Conservation (phyloP, 371 early-diverging fungal species). For the Syncephalastrum contaminatum region DNA sequence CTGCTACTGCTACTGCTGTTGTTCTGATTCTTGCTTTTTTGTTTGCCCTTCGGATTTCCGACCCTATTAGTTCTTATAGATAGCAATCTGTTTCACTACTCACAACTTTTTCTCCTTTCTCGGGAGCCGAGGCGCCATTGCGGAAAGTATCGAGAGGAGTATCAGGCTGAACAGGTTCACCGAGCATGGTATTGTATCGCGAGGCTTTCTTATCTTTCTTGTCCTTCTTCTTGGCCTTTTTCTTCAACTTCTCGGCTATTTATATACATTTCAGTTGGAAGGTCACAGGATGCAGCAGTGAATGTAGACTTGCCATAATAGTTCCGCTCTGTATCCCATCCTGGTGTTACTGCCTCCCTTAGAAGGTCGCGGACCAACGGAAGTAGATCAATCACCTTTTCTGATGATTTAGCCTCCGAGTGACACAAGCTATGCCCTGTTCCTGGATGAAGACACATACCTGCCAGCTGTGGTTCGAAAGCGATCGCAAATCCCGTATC, state of each 20-base stretch:
- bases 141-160: slow-evolving; percentile 33
- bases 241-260: not conserved
- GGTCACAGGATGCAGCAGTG: too few relatives aligned
- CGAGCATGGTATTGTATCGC: slow-evolving; percentile 15
- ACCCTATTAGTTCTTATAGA: slow-evolving; percentile 24
- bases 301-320: too few relatives aligned
- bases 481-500: slow-evolving; percentile 56
- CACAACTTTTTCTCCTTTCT: too few relatives aligned
- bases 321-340: slow-evolving; percentile 7
- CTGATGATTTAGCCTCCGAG: not conserved
- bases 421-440: not conserved
- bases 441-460: slow-evolving; percentile 24
- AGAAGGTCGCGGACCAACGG: slow-evolving; percentile 55
- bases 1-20: slow-evolving; percentile 6
- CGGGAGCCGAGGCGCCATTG: slow-evolving; percentile 26
- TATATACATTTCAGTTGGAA: too few relatives aligned
- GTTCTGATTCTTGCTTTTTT: not conserved
- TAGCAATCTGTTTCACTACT: not conserved
- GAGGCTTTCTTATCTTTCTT: slow-evolving; percentile 22
- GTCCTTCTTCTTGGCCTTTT: slow-evolving; percentile 21
- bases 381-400: slow-evolving; percentile 44
- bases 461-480: slow-evolving; percentile 65
- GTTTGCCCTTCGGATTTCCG: slow-evolving; percentile 9
- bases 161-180: slow-evolving; percentile 27
- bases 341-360: slow-evolving; percentile 26